Evolutionary conservation across 192 early-diverging fungal genomes (phyloP).

Genomic region (Coemansia sp.): DNA sequence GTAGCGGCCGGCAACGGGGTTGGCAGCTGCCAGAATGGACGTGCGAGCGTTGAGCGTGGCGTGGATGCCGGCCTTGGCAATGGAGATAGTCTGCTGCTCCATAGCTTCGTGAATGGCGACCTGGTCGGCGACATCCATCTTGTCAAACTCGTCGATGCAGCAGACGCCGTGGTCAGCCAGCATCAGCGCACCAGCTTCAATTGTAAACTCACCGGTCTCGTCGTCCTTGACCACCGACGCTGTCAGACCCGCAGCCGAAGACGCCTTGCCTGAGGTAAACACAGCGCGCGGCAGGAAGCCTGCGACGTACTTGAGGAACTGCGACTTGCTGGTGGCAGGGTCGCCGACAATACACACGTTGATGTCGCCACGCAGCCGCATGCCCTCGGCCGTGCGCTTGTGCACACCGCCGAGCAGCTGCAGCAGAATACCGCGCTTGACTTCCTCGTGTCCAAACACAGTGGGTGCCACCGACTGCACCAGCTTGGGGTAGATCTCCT

Average conservation of each 20-base stretch:
- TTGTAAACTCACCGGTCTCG: conserved; percentile 95
- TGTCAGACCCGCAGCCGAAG: conserved; percentile 92
- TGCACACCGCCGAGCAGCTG: conserved; percentile 96
- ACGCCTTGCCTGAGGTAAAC: conserved; percentile 95
- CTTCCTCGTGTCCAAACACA: conserved; percentile 89
- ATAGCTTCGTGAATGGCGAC: conserved; percentile 99
- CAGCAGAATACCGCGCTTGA: conserved; percentile 93
- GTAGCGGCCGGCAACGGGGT: conserved; percentile 93
- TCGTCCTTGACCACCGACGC: conserved; percentile 94
- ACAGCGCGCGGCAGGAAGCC: conserved; percentile 88
- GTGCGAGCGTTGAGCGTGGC: conserved; percentile 92
- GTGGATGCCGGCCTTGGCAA: conserved; percentile 96
- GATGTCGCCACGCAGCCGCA: conserved; percentile 93
- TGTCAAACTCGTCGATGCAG: conserved; percentile 98
- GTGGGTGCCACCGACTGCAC: conserved; percentile 82
- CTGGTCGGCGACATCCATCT: conserved; percentile 95
- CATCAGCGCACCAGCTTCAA: conserved; percentile 97
- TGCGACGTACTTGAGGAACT: conserved; percentile 79
- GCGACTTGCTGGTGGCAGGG: conserved; percentile 91
- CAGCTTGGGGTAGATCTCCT: conserved; percentile 70
- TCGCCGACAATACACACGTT: conserved; percentile 98
- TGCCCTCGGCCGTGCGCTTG: conserved; percentile 88
- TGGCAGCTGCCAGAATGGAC: conserved; percentile 94
- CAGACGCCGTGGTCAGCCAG: conserved; percentile 98
- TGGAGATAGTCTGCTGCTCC: conserved; percentile 98